A percentile compares a stretch with the other conserved stretches of the same genome.
These are phyloP conservation scores for Karstenula rhodostoma DNA, from an alignment of 2,329 filamentous ascomycete genomes.

Conservation along the genomic window DNA sequence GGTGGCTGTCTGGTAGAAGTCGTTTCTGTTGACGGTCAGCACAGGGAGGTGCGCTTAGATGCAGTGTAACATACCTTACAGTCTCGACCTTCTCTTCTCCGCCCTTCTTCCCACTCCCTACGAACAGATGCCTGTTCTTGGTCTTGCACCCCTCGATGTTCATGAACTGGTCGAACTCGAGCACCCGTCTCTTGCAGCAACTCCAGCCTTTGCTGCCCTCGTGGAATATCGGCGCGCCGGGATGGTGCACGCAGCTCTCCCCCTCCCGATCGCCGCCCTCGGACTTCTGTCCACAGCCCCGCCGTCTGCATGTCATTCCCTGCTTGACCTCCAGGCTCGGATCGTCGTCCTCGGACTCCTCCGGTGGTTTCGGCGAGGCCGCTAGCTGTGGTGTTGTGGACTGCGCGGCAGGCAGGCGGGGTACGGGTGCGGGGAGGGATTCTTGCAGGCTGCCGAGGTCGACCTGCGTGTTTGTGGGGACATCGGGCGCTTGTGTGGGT, in stretches of 20 bases:
- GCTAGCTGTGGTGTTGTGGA: conserved; percentile 32
- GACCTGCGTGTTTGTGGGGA: conserved; percentile 47
- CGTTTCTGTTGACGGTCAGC: conserved; percentile 64
- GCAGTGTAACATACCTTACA: conserved; percentile 66
- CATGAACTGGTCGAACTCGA: conserved; percentile 98
- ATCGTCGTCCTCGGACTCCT: conserved; percentile 83
- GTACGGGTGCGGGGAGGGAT: conserved; percentile 42
- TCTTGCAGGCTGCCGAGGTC: conserved; percentile 42
- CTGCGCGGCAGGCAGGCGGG: conserved; percentile 43
- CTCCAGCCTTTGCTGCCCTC: conserved; percentile 98
- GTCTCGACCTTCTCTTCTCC: conserved; percentile 79
- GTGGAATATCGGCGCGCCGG: conserved; percentile 91
- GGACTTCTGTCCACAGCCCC: conserved; percentile 75
- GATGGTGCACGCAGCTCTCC: conserved; percentile 87
- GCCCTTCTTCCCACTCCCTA: conserved; percentile 74
- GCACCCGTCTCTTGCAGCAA: conserved; percentile 92
- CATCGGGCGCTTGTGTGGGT: conserved; percentile 57
- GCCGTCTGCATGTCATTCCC: conserved; percentile 79
- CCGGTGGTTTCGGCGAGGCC: conserved; percentile 43
- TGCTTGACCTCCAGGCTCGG: conserved; percentile 74
- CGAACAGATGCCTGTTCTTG: conserved; percentile 82
- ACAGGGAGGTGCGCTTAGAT: not conserved
- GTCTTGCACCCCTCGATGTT: conserved; percentile 91
- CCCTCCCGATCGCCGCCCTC: conserved; percentile 61
- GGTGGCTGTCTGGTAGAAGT: conserved; percentile 92